Base-by-base conservation (phyloP, 2,329 filamentous ascomycete species). In the Claviceps capensis region DNA sequence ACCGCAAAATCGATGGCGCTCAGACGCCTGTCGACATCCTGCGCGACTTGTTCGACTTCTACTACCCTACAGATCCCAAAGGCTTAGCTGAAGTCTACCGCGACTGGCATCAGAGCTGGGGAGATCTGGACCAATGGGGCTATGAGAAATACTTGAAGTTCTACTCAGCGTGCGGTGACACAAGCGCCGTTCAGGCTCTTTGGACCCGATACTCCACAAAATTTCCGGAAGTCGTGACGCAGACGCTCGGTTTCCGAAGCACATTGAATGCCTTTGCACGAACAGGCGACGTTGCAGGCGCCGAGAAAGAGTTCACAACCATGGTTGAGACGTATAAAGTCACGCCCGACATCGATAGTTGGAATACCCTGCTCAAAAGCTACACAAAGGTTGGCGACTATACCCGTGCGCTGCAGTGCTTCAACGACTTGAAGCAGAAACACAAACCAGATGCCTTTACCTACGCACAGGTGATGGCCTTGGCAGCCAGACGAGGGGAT, bases 341-440 rank as follows among this genome's bases (percentile, higher is more conserved):
- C 16, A 57, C 70, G 43, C 83, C 83, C 6, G 78, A 81, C 56
- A 64, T 75, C 1, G 63, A 72, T 38, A 80, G 77, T 56, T 95
- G 85, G 83, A 95, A 95, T 61, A 81, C 83, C 22, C 67, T 95
- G 30, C 72, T 97, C 46, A 80, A 83, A 60, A 83, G 85, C 2
- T 78, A 89, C 65, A 74, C 76, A 17, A 81, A 80, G 58, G 76
- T 77, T 1, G 74, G 79, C 47, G 81, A 93, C 61, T 76, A 86
- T 44, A 72, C 79, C n/a, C 78, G 79, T 5, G 84, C 83, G 13
- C 69, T 87, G 52, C 63, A 71, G 6, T 74, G 76, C 48, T 89
- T 94, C 59, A 73, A 81, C 17, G 67, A 75, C 9, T 74, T 93
- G 56, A 73, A 58, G 59, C 64, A 55, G 60, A 69, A 54, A 36